Base-by-base conservation (phyloP, 805 yeast species). In the Myxozyma vanderwaltii region DNA sequence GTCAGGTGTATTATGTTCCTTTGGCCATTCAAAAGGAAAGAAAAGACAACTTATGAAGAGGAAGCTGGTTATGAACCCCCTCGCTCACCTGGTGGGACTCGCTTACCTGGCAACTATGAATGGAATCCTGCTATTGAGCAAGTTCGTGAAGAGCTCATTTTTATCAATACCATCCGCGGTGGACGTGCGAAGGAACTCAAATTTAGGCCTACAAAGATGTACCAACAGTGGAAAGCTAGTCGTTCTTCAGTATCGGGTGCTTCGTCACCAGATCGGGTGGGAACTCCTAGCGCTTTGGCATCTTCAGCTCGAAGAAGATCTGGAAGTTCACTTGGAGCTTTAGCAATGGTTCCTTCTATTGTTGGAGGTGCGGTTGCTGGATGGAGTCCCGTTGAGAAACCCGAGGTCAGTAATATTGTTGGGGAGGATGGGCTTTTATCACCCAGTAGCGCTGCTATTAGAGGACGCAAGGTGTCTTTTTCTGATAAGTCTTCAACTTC, bases 281-380 rank as follows among this genome's bases (percentile, higher is more conserved):
- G 41, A 10, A 23, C 31, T 3, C 24, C 50, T 21, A 35, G 47
- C 15, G 27, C 40, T 8, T 24, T 49, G 3, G 24, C 51, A 4
- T 12, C n/a, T 5, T 13, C 12, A n/a, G 21, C 24, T 39, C 51
- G 63, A 27, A 51, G 46, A 19, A 48, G 67, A 4, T 62, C 67
- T 2, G 66, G 66, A 17, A 61, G 69, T 43, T 71, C 76, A 29
- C 69, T 79, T 21, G 75, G 78, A 23, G 81, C 81, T 1, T 67
- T 79, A 55, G 75, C 81, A 1, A 78, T 81, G 80, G 82, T 81
- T 4, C 85, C 85, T 0, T 77, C 82, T 17, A 75, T 80, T 54
- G 83, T 81, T 10, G 82, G 83, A 29, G 85, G 85, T 38, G 84
- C 85, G 3, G 78, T 81, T 45, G 84, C 83, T 15, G 85, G 85